Conservation (phyloP, 345 rosid species). For the Erysimum cheiranthoides region DNA sequence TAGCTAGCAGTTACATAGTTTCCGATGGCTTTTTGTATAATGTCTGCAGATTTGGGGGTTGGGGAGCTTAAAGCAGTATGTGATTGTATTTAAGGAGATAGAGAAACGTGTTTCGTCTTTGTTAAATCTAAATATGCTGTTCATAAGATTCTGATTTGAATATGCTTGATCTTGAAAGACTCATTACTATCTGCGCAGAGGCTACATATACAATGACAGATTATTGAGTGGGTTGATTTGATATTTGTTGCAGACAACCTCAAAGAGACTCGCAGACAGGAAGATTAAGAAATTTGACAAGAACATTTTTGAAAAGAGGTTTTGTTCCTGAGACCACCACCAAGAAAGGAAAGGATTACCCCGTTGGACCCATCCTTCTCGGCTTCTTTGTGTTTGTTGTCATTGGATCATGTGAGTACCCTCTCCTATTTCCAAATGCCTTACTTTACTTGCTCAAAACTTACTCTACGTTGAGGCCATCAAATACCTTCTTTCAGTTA, state of each 20-base stretch:
- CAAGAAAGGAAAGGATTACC: conserved; percentile 87
- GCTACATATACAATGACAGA: background rate
- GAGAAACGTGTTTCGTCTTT: no score
- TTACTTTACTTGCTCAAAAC: background rate
- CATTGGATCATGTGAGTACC: conserved; percentile 88
- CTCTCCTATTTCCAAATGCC: background rate
- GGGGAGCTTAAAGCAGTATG: background rate
- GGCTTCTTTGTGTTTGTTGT: conserved; percentile 95
- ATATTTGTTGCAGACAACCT: conserved; percentile 69
- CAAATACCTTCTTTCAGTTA: background rate
- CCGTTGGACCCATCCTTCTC: conserved; percentile 93
- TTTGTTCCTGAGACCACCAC: conserved; percentile 80
- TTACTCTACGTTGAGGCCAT: background rate
- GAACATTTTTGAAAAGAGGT: conserved; percentile 88
- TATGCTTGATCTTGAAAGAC: background rate
- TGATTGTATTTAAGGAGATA: no score
- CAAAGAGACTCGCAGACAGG: conserved; percentile 85
- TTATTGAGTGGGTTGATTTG: background rate
- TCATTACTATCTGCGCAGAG: no score
- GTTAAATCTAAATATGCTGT: no score
- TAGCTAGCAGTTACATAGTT: no score
- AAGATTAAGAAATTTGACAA: conserved; percentile 81
- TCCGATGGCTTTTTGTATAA: conserved; percentile 13
- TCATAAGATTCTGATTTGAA: background rate
- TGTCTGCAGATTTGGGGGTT: conserved; percentile 33